Percentiles rank a stretch among this genome's conserved stretches.
phyloP scores from a whole-genome alignment of 768 basidiomycete genomes.

The Cyclocybe aegerita region DNA sequence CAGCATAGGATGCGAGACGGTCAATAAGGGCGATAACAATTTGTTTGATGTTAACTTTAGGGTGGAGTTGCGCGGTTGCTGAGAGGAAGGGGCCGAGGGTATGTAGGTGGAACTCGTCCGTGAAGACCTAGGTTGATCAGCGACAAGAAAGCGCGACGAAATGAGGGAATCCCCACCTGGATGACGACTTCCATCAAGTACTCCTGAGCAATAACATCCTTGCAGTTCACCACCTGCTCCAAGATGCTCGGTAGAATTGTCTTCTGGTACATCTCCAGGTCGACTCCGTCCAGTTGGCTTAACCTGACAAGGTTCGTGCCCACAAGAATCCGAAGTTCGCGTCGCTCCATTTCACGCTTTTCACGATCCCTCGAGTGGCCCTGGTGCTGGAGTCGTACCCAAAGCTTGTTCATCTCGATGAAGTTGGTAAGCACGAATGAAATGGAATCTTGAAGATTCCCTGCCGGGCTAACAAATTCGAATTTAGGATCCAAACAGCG shows the following conservation, averaged over 20 bases:
- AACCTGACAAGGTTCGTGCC: constrained; percentile 97
- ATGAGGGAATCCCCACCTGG: constrained; percentile 58
- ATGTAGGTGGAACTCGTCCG: constrained; percentile 97
- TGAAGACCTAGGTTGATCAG: constrained; percentile 71
- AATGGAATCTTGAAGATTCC: constrained; percentile 93
- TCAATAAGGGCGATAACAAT: constrained; percentile 99
- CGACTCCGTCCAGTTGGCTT: constrained; percentile 94
- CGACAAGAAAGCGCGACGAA: not conserved
- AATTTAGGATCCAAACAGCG: constrained; percentile 2
- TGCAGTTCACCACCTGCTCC: constrained; percentile 97
- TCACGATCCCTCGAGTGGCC: constrained; percentile 97
- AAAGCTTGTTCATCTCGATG: constrained; percentile 99
- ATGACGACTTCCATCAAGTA: constrained; percentile 99
- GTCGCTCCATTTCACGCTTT: constrained; percentile 94
- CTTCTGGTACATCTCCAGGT: constrained; percentile 85
- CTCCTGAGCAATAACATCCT: constrained; percentile 98
- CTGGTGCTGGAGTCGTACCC: constrained; percentile 98
- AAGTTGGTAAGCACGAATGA: constrained; percentile 97
- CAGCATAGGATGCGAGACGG: constrained; percentile 92
- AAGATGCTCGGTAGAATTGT: constrained; percentile 89
- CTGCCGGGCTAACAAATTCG: constrained; percentile 59
- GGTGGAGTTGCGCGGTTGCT: constrained; percentile 94
- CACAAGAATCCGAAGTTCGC: constrained; percentile 92
- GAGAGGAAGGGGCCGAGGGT: constrained; percentile 95
- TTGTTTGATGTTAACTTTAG: constrained; percentile 97